These are phyloP conservation scores for Colletotrichum sp. DNA, from an alignment of 2,329 filamentous ascomycete species.

Conservation along the genomic window DNA sequence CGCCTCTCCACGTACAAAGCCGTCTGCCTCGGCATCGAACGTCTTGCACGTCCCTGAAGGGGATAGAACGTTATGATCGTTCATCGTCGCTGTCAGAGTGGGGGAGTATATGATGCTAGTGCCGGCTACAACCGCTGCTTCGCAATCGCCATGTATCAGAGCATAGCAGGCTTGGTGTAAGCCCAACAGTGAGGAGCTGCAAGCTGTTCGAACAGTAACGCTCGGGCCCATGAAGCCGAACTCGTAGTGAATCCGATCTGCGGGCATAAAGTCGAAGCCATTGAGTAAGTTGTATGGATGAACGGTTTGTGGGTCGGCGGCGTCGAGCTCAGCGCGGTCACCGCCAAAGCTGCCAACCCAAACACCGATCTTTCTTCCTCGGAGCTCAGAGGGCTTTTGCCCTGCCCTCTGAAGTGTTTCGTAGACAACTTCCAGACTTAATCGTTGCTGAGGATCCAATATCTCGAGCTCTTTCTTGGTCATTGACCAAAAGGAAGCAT, in stretches of 20 bases:
- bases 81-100: conserved; percentile 9
- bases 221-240: conserved; percentile 33
- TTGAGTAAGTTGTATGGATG: conserved; percentile 21
- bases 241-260: conserved; percentile 26
- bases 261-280: conserved; percentile 21
- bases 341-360: conserved; percentile 31
- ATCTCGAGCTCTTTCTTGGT: conserved; percentile 1
- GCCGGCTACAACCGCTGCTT: conserved; percentile 34
- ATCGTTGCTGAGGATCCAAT: conserved; percentile 35
- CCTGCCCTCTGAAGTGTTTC: conserved; percentile 34
- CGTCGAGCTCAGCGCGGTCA: conserved; percentile 25
- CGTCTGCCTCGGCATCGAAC: conserved; percentile 46
- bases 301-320: not conserved
- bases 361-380: conserved; percentile 28
- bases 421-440: conserved; percentile 33
- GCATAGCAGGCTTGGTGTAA: conserved; percentile 35
- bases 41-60: conserved; percentile 28
- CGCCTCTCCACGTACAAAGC: conserved; percentile 47
- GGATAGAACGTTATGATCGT: conserved; percentile 28
- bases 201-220: conserved; percentile 38
- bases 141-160: conserved; percentile 29
- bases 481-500: conserved; percentile 4
- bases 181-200: conserved; percentile 33
- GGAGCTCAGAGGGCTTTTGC: conserved; percentile 25
- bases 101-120: conserved; percentile 31